These are phyloP conservation scores for Globisporangium splendens DNA, from an alignment of 352 stramenopile species.

Conservation along the genomic window DNA sequence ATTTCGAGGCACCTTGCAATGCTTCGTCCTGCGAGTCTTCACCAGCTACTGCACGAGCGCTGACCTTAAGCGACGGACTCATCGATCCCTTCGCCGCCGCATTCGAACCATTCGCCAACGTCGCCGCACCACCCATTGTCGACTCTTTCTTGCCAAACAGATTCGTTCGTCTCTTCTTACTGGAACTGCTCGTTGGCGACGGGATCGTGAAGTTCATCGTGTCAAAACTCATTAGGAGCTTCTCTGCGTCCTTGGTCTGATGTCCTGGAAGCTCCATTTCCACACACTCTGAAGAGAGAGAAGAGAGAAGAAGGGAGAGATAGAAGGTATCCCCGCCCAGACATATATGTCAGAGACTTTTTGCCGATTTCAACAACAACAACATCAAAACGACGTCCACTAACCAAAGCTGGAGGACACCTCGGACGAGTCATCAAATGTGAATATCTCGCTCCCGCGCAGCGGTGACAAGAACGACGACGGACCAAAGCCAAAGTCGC, in stretches of 20 bases:
- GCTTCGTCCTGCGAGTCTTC: slow-evolving; percentile 40
- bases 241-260: slow-evolving; percentile 57
- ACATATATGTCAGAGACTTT: slow-evolving; percentile 19
- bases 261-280: slow-evolving; percentile 30
- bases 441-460: slow-evolving; percentile 28
- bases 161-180: slow-evolving; percentile 38
- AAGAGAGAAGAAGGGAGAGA: slow-evolving; percentile 30
- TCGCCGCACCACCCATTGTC: slow-evolving; percentile 8
- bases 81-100: slow-evolving; percentile 17
- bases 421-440: slow-evolving; percentile 27
- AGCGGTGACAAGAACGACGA: slow-evolving; percentile 52
- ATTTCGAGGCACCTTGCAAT: slow-evolving; percentile 13
- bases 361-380: slow-evolving; percentile 23
- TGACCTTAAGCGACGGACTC: slow-evolving; percentile 29
- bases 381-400: slow-evolving; percentile 43
- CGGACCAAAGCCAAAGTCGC: slow-evolving; percentile 63
- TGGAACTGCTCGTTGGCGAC: slow-evolving; percentile 65
- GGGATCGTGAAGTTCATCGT: slow-evolving; percentile 84
- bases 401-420: slow-evolving; percentile 74
- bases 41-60: slow-evolving; percentile 17
- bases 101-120: slow-evolving; percentile 6
- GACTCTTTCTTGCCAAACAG: slow-evolving; percentile 36
- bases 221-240: slow-evolving; percentile 87
- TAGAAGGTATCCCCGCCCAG: slow-evolving; percentile 10
- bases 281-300: slow-evolving; percentile 33